A percentile compares a stretch with the other conserved stretches of the same genome.
Conservation (phyloP, 2,329 filamentous ascomycete species). For the Karstenula rhodostoma region DNA sequence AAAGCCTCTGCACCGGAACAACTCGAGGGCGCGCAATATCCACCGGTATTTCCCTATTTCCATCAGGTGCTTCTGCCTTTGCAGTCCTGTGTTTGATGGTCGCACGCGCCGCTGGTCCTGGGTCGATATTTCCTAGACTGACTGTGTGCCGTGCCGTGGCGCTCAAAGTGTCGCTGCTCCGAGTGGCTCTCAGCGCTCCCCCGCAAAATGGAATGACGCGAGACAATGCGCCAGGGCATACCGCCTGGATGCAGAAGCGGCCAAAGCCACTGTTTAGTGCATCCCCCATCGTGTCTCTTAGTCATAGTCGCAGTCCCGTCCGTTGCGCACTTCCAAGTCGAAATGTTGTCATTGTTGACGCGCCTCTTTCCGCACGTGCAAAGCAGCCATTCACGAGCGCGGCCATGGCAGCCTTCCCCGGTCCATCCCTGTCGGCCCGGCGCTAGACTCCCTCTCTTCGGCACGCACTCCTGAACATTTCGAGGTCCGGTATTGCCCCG, state of each 20-base stretch:
- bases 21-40: conserved; percentile 7
- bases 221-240: neutral
- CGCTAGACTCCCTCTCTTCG: conserved; percentile 2
- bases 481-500: neutral
- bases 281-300: neutral
- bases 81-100: neutral
- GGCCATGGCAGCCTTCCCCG: neutral
- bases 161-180: neutral
- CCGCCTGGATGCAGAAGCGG: conserved; percentile 6
- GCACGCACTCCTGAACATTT: neutral
- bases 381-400: neutral
- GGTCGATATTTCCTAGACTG: neutral
- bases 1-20: conserved; percentile 5
- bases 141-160: neutral
- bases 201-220: conserved; percentile 1
- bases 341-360: conserved; percentile 2
- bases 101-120: neutral
- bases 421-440: conserved; percentile 1
- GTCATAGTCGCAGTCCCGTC: neutral
- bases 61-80: neutral
- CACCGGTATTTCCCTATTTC: neutral
- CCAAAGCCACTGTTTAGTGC: neutral
- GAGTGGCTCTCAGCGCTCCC: neutral
- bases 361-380: neutral
- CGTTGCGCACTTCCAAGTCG: neutral